Percentiles rank a stretch among this genome's conserved stretches.
Evolutionary conservation across 129 eudicot species (phyloP).

Genomic region (Arctium minus): DNA sequence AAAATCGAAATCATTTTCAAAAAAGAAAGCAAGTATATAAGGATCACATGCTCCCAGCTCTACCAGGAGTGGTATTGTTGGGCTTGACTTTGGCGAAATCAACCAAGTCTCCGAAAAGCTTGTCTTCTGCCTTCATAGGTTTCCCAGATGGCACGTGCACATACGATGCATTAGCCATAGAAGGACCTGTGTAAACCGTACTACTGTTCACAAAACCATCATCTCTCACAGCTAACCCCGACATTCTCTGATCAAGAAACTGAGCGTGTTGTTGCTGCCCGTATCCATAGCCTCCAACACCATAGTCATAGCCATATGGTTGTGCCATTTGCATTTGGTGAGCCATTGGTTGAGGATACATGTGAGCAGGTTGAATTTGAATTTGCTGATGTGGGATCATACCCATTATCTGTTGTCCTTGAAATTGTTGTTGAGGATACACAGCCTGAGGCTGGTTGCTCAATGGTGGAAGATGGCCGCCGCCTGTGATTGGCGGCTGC

Average conservation of each 20-base stretch:
- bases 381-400: slow-evolving; percentile 61
- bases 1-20: neutral
- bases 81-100: slow-evolving; percentile 72
- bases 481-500: slow-evolving; percentile 16
- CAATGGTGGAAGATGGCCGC: slow-evolving; percentile 8
- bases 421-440: slow-evolving; percentile 31
- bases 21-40: slow-evolving; percentile 2
- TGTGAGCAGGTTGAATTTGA: slow-evolving; percentile 44
- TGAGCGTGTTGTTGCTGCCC: slow-evolving; percentile 54
- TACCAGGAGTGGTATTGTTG: slow-evolving; percentile 49
- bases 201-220: slow-evolving; percentile 21
- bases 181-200: slow-evolving; percentile 30
- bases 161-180: slow-evolving; percentile 46
- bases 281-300: slow-evolving; percentile 35
- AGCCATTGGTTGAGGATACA: slow-evolving; percentile 46
- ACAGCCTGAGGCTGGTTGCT: slow-evolving; percentile 29
- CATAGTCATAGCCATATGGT: slow-evolving; percentile 31
- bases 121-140: slow-evolving; percentile 73
- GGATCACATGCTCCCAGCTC: slow-evolving; percentile 60
- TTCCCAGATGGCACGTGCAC: slow-evolving; percentile 59
- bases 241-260: slow-evolving; percentile 60
- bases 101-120: slow-evolving; percentile 84
- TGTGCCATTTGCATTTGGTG: slow-evolving; percentile 70
- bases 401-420: slow-evolving; percentile 48
- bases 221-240: slow-evolving; percentile 49